phyloP scores from a whole-genome alignment of 371 early-diverging fungal species.

The Dinochytrium kinnereticum region DNA sequence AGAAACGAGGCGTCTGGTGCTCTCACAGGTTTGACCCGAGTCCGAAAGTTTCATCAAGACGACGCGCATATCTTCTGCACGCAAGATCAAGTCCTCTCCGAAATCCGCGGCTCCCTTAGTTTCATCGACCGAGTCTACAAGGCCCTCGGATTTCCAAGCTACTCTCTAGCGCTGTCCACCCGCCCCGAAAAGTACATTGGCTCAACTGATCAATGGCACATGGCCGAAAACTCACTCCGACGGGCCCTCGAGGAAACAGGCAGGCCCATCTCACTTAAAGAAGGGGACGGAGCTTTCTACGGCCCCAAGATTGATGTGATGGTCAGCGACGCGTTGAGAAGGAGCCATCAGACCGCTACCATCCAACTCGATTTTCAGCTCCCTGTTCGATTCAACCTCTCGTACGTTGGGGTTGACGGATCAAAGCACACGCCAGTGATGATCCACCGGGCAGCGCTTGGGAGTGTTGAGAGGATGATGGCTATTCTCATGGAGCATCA shows the following conservation, averaged over 20 bases:
- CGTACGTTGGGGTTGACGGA: conserved; percentile 63
- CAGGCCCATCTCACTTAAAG: conserved; percentile 51
- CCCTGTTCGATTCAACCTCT: conserved; percentile 87
- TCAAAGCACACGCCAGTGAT: conserved; percentile 82
- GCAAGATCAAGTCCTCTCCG: conserved; percentile 72
- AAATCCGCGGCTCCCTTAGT: conserved; percentile 80
- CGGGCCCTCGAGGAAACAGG: conserved; percentile 55
- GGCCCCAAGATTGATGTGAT: conserved; percentile 74
- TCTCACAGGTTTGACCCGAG: conserved; percentile 91
- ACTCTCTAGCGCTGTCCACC: conserved; percentile 65
- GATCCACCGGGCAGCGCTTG: conserved; percentile 94
- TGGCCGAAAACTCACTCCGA: conserved; percentile 58
- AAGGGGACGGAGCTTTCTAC: conserved; percentile 72
- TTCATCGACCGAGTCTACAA: conserved; percentile 85
- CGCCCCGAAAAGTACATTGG: conserved; percentile 66
- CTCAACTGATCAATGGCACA: conserved; percentile 59
- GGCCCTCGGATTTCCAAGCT: conserved; percentile 61
- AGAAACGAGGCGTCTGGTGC: conserved; percentile 93
- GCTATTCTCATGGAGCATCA: conserved; percentile 93
- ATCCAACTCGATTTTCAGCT: conserved; percentile 87
- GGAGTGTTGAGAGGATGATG: conserved; percentile 94
- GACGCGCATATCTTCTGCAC: conserved; percentile 98
- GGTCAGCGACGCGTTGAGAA: conserved; percentile 60
- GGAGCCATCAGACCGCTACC: conserved; percentile 69
- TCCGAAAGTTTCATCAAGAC: conserved; percentile 96